These are phyloP conservation scores for Suillus clintonianus DNA, from an alignment of 768 basidiomycete genomes.

Conservation along the genomic window DNA sequence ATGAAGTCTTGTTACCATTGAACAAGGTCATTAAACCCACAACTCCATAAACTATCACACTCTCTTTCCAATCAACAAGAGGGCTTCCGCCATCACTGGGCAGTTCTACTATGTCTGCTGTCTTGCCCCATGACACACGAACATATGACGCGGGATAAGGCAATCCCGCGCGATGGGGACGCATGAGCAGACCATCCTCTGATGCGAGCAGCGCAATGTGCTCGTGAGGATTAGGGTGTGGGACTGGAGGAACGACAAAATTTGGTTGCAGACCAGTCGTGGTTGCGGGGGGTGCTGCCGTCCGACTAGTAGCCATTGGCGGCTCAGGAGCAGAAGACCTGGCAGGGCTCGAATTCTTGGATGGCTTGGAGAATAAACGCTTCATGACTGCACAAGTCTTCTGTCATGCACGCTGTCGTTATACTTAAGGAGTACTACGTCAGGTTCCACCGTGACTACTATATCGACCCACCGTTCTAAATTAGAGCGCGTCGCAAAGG, in stretches of 20 bases:
- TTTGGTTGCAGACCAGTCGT: slow-evolving; percentile 54
- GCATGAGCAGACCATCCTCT: slow-evolving; percentile 64
- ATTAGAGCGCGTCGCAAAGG: neutral
- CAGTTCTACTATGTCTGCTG: slow-evolving; percentile 53
- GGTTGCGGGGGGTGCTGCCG: slow-evolving; percentile 7
- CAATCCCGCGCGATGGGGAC: slow-evolving; percentile 47
- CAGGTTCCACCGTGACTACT: neutral
- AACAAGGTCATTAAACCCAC: slow-evolving; percentile 74
- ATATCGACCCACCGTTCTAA: neutral
- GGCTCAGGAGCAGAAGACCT: neutral
- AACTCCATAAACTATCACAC: slow-evolving; percentile 71
- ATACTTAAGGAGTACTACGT: neutral
- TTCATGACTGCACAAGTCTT: slow-evolving; percentile 27
- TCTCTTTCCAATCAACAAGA: slow-evolving; percentile 52
- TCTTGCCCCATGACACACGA: slow-evolving; percentile 63
- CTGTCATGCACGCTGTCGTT: neutral
- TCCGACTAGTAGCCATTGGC: neutral
- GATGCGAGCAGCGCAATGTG: slow-evolving; percentile 64
- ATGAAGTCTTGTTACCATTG: slow-evolving; percentile 47
- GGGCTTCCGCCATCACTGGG: slow-evolving; percentile 33
- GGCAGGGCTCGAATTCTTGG: slow-evolving; percentile 11
- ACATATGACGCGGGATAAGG: slow-evolving; percentile 40
- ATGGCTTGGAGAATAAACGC: slow-evolving; percentile 27
- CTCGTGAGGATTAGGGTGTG: slow-evolving; percentile 75
- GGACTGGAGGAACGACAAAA: slow-evolving; percentile 63